Evolutionary conservation across 129 eudicot species (phyloP), one percentile per base, ranked within the genome.

Genomic region (Oenanthe sinensis): DNA sequence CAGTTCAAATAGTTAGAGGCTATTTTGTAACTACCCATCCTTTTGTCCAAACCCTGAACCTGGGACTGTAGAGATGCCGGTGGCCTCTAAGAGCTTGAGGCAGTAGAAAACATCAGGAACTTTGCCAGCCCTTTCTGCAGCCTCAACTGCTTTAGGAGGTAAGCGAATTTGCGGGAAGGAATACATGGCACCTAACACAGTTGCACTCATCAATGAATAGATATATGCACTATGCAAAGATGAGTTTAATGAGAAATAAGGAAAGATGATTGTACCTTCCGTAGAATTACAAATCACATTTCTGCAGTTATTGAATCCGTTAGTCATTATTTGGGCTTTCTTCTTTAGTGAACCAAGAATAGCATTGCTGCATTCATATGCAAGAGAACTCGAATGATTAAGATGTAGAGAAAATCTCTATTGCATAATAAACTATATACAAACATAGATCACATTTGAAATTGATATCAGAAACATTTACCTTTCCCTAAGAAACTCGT

Each of bases 21-120:
- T 24, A 28, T 65, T 17, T 24, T 24, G 15, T 60, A n/a, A 43
- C 79, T 86, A 96, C 99, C 98, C 96, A 68, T 91, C 96, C 81
- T 88, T 90, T 85, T 95, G 96, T 70, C 98, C 98, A 44, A 95
- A 91, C 15, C 98, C 98, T 75, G 98, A 95, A 84, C 97, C 98
- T 22, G 98, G 98, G 85, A 95, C 94, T 77, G 98, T 91, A 40
- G 96, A 95, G 81, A 95, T 95, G 86, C 98, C 98, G 3, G 98
- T 95, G 74, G 98, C 97, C 79, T 95, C 98, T 49, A 95, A 83
- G 55, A 95, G 96, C 90, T 91, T 88, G 47, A 91, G 97, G 84
- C 98, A 91, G 79, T 91, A 91, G 97, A 85, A 90, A 82, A 94
- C 98, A 84, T 94, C 98, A 33, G 97, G 87, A 78, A 88, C 92